Conservation (phyloP, 2,329 filamentous ascomycete genomes). For the Chaetomium sp. region DNA sequence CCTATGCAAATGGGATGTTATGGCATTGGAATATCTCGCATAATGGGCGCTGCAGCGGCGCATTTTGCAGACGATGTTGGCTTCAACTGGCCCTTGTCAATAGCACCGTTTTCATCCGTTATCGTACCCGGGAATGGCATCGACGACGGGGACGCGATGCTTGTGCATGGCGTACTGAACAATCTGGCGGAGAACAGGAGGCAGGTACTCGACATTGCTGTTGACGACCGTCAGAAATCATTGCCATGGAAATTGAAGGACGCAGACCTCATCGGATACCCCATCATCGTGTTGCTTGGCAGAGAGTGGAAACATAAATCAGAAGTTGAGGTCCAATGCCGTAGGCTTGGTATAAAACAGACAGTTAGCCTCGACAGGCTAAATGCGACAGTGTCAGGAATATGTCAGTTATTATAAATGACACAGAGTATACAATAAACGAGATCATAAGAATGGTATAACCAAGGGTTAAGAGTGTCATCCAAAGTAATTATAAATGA, state of each 20-base stretch:
- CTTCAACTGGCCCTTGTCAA: conserved; percentile 78
- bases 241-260: conserved; percentile 85
- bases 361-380: conserved; percentile 48
- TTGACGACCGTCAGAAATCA: conserved; percentile 61
- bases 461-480: not conserved
- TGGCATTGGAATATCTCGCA: conserved; percentile 85
- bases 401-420: conserved; percentile 4
- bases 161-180: conserved; percentile 15
- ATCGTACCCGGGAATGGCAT: conserved; percentile 17
- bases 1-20: conserved; percentile 92
- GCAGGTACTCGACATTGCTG: conserved; percentile 51
- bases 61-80: conserved; percentile 64
- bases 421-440: not conserved
- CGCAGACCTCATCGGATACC: conserved; percentile 84
- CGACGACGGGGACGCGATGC: conserved; percentile 13
- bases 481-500: not conserved
- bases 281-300: conserved; percentile 73
- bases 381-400: not conserved
- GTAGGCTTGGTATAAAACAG: conserved; percentile 56
- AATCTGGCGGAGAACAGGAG: not conserved
- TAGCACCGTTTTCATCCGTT: conserved; percentile 62
- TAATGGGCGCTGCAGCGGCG: conserved; percentile 81
- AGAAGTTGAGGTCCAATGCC: conserved; percentile 72
- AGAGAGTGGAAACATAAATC: conserved; percentile 55
- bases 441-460: not conserved